Evolutionary conservation across 768 basidiomycete species (phyloP).

Genomic region (Termitomyces eurrhizus): DNA sequence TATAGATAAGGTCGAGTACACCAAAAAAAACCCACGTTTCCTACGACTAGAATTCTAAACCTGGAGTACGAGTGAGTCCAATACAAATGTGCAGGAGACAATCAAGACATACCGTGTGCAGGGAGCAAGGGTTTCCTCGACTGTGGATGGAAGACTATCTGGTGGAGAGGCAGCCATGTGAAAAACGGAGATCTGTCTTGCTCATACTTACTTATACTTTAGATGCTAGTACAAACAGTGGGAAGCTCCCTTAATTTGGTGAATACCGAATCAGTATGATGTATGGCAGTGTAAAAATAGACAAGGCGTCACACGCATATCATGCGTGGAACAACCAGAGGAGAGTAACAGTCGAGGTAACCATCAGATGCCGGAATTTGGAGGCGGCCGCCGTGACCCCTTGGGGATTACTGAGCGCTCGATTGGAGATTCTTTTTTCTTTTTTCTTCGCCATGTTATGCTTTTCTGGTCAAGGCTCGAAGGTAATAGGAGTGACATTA

Average conservation of each 20-base stretch:
- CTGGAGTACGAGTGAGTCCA: neutral
- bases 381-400: neutral
- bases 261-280: neutral
- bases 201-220: neutral
- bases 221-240: neutral
- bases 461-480: neutral
- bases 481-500: neutral
- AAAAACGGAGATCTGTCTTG: neutral
- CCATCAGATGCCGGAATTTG: neutral
- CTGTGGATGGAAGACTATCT: neutral
- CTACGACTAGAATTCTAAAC: constrained; percentile 3
- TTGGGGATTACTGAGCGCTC: neutral
- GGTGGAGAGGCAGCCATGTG: neutral
- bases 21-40: neutral
- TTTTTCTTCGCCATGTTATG: neutral
- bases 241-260: neutral
- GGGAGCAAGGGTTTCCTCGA: neutral
- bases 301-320: neutral
- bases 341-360: neutral
- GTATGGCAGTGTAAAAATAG: neutral
- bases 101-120: neutral
- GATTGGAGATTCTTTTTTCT: neutral
- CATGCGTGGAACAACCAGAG: neutral
- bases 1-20: no score
- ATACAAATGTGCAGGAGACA: neutral